These are phyloP conservation scores for Moricandia arvensis DNA, from an alignment of 345 rosid species.

Conservation along the genomic window DNA sequence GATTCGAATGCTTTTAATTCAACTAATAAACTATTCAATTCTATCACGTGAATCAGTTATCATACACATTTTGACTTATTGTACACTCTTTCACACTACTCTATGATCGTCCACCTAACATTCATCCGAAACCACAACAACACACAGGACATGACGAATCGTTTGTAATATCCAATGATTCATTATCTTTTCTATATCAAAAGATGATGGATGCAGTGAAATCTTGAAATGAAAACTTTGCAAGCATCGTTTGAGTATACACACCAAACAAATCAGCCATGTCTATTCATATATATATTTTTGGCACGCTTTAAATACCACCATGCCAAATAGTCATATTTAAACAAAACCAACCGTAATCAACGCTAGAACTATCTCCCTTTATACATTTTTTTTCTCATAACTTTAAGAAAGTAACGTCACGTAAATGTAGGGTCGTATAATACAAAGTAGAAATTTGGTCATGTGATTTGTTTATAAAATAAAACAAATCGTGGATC, in stretches of 20 bases:
- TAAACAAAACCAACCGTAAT: constrained; percentile 29
- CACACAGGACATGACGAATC: background rate
- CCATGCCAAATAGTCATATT: background rate
- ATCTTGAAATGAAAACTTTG: background rate
- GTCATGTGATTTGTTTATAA: constrained; percentile 26
- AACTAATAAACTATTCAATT: background rate
- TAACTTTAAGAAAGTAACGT: constrained; percentile 23
- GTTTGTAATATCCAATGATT: background rate
- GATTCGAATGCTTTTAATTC: constrained; percentile 1
- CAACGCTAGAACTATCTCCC: constrained; percentile 30
- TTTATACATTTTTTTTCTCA: background rate
- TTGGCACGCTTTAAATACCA: constrained; percentile 14
- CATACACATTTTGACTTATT: constrained; percentile 18
- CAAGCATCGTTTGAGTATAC: constrained; percentile 13
- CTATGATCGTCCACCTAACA: background rate
- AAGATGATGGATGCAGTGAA: background rate
- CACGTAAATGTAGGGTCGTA: constrained; percentile 25
- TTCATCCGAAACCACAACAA: background rate
- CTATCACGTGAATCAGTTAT: constrained; percentile 3
- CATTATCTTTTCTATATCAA: background rate
- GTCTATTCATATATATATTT: constrained; percentile 1
- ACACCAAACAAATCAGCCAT: constrained; percentile 16
- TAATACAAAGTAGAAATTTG: constrained; percentile 25
- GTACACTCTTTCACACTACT: constrained; percentile 10
- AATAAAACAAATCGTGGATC: constrained; percentile 26